Conservation (phyloP, 495 filamentous ascomycete genomes). For the Hypoxylon fragiforme region DNA sequence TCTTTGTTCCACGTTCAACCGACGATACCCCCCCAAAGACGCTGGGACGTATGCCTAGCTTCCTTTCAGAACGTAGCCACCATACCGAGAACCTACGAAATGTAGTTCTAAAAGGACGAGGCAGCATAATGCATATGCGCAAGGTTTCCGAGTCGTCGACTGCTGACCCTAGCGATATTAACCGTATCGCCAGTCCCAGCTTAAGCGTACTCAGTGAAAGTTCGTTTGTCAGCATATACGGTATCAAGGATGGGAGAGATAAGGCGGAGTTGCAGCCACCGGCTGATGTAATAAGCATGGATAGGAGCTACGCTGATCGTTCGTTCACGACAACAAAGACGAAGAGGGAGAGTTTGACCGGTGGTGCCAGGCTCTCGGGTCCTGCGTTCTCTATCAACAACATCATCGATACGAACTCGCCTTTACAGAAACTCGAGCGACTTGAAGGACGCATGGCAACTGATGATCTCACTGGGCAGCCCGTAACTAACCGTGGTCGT, state of each 20-base stretch:
- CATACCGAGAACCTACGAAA: slow-evolving; percentile 68
- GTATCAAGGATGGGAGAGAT: slow-evolving; percentile 40
- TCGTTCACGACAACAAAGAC: slow-evolving; percentile 19
- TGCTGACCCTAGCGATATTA: slow-evolving; percentile 40
- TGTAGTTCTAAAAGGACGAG: slow-evolving; percentile 58
- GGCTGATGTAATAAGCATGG: slow-evolving; percentile 29
- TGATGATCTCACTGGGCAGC: slow-evolving; percentile 30
- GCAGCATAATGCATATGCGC: slow-evolving; percentile 47
- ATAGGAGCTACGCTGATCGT: slow-evolving; percentile 32
- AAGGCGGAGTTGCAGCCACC: slow-evolving; percentile 30
- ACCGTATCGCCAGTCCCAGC: slow-evolving; percentile 60
- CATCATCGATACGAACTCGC: slow-evolving; percentile 44
- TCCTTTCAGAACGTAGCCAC: slow-evolving; percentile 63
- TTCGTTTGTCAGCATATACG: slow-evolving; percentile 72
- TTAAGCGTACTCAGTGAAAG: slow-evolving; percentile 80
- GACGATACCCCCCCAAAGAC: slow-evolving; percentile 23
- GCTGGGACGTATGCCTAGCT: slow-evolving; percentile 64
- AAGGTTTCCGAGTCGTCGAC: slow-evolving; percentile 41
- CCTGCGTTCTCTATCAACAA: slow-evolving; percentile 49
- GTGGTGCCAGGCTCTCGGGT: slow-evolving; percentile 23
- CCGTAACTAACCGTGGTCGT: slow-evolving; percentile 29
- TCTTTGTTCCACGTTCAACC: slow-evolving; percentile 13
- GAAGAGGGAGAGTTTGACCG: slow-evolving; percentile 6
- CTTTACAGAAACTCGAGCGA: slow-evolving; percentile 47
- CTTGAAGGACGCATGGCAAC: slow-evolving; percentile 29